phyloP scores from a whole-genome alignment of 2,329 filamentous ascomycete species.

The Aspergillus pseudoterreus region DNA sequence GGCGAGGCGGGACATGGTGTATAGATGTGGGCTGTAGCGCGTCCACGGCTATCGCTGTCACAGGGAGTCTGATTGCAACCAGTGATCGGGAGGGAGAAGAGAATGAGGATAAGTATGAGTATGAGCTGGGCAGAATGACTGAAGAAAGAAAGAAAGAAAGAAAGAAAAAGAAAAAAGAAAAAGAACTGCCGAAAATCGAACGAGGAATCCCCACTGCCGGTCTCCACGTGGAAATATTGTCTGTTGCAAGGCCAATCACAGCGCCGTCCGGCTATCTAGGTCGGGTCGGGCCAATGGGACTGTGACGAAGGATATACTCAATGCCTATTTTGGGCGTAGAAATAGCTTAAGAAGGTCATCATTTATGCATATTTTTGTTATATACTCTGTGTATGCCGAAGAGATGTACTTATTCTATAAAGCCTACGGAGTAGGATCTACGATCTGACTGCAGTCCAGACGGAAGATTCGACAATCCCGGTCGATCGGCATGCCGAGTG shows the following conservation, averaged over 20 bases:
- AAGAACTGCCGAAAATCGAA: not conserved
- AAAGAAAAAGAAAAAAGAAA: conserved; percentile 2
- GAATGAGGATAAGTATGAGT: too few species aligned
- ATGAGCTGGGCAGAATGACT: too few species aligned
- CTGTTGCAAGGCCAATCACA: not conserved
- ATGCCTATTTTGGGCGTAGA: too few species aligned
- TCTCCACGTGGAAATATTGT: conserved; percentile 3
- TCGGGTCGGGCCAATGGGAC: too few species aligned
- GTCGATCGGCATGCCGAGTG: conserved; percentile 1
- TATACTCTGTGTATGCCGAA: too few species aligned
- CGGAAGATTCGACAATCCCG: not conserved
- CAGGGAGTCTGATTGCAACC: too few species aligned
- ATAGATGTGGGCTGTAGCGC: not conserved
- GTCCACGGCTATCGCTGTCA: too few species aligned
- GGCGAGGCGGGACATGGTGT: not conserved
- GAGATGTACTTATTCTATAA: not conserved
- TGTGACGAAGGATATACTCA: too few species aligned
- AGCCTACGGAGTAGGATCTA: not conserved
- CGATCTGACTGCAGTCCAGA: not conserved
- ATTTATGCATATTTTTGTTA: too few species aligned
- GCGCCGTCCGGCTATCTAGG: not conserved
- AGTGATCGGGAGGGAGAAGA: too few species aligned
- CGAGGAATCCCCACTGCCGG: not conserved
- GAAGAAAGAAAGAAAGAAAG: conserved; percentile 1
- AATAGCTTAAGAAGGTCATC: too few species aligned